Evolutionary conservation across 495 filamentous ascomycete genomes (phyloP), one percentile per base, ranked within the genome.

Genomic region (Tuber magnatum): DNA sequence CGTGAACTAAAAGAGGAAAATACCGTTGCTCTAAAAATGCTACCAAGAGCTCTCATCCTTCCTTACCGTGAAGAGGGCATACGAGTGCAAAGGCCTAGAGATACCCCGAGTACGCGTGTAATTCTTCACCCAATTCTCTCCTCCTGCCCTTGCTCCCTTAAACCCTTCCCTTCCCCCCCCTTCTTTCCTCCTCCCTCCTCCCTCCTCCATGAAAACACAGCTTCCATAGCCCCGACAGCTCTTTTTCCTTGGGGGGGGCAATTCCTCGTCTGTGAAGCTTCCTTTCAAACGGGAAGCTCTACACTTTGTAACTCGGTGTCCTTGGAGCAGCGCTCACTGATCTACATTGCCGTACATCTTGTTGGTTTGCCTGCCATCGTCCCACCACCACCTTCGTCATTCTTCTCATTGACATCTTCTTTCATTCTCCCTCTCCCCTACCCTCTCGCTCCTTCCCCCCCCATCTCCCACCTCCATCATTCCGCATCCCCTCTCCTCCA

Each of bases 1-100:
- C 56, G 56, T 65, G 56, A 65, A 65, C 56, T 65, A 65, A 65
- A 65, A 65, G 56, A 35, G 28, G 56, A 12, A 65, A 35, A 35
- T 35, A 35, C 56, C 28, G 56, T 65, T 3, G 32, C 1, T 32
- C 51, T 16, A 61, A 65, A 65, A 61, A 65, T 32, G 56, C 56
- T 35, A 65, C 1, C 56, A 18, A 18, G 56, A 65, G 56, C 56
- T 65, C 28, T 35, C 56, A 35, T 65, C 7, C 56, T 32, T 35
- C 28, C 6, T 65, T 65, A 14, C 32, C 28, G 14, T 35, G 56
- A 35, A 65, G 28, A 8, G 56, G 14, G 3, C 0, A 35, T 35
- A 65, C 56, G 12, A 35, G 14, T 35, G n/a, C 28, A 35, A 35
- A 18, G 28, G 28, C 12, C 28, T 35, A 35, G 56, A 18, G 28